Conservation (phyloP, 768 basidiomycete genomes). For the Rhizopogon rudus region DNA sequence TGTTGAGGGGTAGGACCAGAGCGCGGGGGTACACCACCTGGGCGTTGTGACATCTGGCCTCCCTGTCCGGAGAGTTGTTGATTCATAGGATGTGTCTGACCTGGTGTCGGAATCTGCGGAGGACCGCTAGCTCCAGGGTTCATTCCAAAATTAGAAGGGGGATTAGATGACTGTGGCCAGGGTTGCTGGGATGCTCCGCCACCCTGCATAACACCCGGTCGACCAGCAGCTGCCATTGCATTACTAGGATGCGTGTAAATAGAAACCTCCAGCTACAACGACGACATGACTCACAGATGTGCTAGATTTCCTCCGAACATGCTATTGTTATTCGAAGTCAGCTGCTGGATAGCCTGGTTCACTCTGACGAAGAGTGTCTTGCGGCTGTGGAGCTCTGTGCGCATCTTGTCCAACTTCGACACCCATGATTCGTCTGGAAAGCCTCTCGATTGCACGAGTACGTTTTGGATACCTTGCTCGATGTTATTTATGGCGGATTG, state of each 20-base stretch:
- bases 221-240: conserved; percentile 13
- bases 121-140: conserved; percentile 9
- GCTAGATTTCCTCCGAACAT: conserved; percentile 18
- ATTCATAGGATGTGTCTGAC: conserved; percentile 14
- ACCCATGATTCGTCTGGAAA: conserved; percentile 12
- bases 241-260: conserved; percentile 15
- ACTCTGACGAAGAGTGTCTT: conserved; percentile 39
- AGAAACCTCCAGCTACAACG: background rate
- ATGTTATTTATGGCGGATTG: conserved; percentile 8
- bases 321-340: conserved; percentile 10
- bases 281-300: conserved; percentile 29
- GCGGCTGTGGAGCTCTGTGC: conserved; percentile 20
- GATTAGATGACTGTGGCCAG: background rate
- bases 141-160: conserved; percentile 15
- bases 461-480: background rate
- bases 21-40: conserved; percentile 31
- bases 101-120: conserved; percentile 13
- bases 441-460: conserved; percentile 9
- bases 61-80: conserved; percentile 30
- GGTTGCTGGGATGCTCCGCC: conserved; percentile 6
- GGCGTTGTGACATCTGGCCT: conserved; percentile 22
- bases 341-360: conserved; percentile 23
- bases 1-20: conserved; percentile 35
- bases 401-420: conserved; percentile 13
- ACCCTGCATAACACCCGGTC: conserved; percentile 17